Evolutionary conservation across 352 stramenopile genomes (phyloP).

Genomic region (Pythium sp.): DNA sequence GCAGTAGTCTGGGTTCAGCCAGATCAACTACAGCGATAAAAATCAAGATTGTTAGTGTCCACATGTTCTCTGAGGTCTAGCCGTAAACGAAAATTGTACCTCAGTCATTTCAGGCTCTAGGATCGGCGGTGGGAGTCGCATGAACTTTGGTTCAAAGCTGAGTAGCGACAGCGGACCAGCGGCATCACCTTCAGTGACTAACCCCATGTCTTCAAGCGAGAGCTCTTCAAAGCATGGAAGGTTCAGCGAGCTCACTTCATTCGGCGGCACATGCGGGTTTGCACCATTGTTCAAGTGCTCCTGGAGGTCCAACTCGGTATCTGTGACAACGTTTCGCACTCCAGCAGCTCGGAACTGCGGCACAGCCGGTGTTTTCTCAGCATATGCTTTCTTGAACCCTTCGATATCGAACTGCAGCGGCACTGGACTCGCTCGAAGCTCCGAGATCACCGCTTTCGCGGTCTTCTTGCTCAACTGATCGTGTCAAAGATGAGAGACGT

Average conservation of each 20-base stretch:
- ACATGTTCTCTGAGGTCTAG: not conserved
- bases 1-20: conserved; percentile 91
- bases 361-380: conserved; percentile 69
- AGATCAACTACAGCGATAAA: conserved; percentile 56
- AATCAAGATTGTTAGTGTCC: not conserved
- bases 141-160: conserved; percentile 88
- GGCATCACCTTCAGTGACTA: conserved; percentile 32
- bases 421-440: conserved; percentile 55
- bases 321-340: conserved; percentile 77
- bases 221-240: conserved; percentile 71
- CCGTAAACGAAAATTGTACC: not conserved
- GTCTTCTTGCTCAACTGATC: conserved; percentile 58
- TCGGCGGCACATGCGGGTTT: conserved; percentile 62
- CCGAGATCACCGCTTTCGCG: conserved; percentile 64
- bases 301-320: conserved; percentile 80
- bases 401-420: conserved; percentile 62
- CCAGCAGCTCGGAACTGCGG: conserved; percentile 74
- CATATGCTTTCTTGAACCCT: conserved; percentile 60
- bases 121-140: conserved; percentile 81
- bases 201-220: conserved; percentile 69
- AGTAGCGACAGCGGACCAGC: conserved; percentile 67
- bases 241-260: conserved; percentile 67
- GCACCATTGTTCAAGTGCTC: conserved; percentile 81
- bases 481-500: conserved; percentile 6
- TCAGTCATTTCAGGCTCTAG: conserved; percentile 86